These are phyloP conservation scores for Vigna reflexopilosa DNA, from an alignment of 306 rosid species.

Conservation along the genomic window DNA sequence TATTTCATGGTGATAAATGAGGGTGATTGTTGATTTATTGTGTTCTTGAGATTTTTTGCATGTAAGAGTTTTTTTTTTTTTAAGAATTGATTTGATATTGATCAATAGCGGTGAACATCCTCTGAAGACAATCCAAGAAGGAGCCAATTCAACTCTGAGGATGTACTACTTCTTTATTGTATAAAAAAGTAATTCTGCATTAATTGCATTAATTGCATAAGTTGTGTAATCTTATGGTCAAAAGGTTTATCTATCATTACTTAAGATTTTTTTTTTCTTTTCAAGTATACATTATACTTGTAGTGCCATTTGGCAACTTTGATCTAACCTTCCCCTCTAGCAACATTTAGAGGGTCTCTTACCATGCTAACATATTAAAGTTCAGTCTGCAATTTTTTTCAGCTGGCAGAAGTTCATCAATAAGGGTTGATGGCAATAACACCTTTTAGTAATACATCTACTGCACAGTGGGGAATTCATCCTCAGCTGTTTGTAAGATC, in stretches of 20 bases:
- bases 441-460: conserved; percentile 70
- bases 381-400: conserved; percentile 39
- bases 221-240: conserved; percentile 3
- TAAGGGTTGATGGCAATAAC: conserved; percentile 67
- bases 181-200: too few relatives aligned
- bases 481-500: conserved; percentile 65
- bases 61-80: conserved; percentile 11
- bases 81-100: conserved; percentile 11
- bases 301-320: conserved; percentile 20
- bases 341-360: conserved; percentile 1
- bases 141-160: conserved; percentile 10
- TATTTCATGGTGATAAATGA: background rate
- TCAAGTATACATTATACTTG: background rate
- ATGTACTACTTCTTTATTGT: background rate
- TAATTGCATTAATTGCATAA: background rate
- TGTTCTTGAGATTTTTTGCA: conserved; percentile 11
- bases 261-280: background rate
- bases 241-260: background rate
- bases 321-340: conserved; percentile 12
- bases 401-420: conserved; percentile 29
- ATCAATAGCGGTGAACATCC: conserved; percentile 9
- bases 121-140: conserved; percentile 6
- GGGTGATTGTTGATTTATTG: background rate
- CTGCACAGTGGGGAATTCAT: conserved; percentile 83
- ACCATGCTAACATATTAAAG: conserved; percentile 10